These are phyloP conservation scores for Alternaria gansuensis DNA, from an alignment of 2,329 filamentous ascomycete genomes.

Conservation along the genomic window DNA sequence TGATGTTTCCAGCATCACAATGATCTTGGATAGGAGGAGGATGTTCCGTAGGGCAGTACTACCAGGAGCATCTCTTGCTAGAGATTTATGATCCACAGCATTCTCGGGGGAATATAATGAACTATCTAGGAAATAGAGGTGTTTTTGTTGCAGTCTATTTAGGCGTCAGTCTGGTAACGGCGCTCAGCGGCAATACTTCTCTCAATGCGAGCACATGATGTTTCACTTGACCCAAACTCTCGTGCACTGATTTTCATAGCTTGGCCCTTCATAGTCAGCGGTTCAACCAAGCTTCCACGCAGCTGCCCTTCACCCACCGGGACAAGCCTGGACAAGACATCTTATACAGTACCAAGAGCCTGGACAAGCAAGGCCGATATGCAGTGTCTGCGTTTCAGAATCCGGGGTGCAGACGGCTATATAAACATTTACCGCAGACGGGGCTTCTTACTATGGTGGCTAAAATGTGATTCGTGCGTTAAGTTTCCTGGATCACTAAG, in stretches of 20 bases:
- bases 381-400: conserved; percentile 18
- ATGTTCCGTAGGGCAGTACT: not conserved
- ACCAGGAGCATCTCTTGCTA: not conserved
- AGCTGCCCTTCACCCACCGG: conserved; percentile 34
- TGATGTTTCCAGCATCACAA: not conserved
- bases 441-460: conserved; percentile 19
- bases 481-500: conserved; percentile 9
- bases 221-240: conserved; percentile 3
- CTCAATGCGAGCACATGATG: not conserved
- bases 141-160: not conserved
- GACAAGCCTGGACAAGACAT: conserved; percentile 38
- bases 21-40: not conserved
- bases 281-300: conserved; percentile 27
- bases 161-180: not conserved
- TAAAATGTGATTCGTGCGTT: conserved; percentile 26
- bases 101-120: too few species aligned
- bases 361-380: conserved; percentile 19
- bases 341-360: conserved; percentile 34
- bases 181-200: not conserved
- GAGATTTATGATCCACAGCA: too few species aligned
- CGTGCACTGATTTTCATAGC: not conserved
- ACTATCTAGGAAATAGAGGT: not conserved
- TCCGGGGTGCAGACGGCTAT: conserved; percentile 31
- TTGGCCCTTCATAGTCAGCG: conserved; percentile 16
- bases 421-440: conserved; percentile 10